phyloP scores from a whole-genome alignment of 2,329 filamentous ascomycete genomes.

The Apiospora aurea region DNA sequence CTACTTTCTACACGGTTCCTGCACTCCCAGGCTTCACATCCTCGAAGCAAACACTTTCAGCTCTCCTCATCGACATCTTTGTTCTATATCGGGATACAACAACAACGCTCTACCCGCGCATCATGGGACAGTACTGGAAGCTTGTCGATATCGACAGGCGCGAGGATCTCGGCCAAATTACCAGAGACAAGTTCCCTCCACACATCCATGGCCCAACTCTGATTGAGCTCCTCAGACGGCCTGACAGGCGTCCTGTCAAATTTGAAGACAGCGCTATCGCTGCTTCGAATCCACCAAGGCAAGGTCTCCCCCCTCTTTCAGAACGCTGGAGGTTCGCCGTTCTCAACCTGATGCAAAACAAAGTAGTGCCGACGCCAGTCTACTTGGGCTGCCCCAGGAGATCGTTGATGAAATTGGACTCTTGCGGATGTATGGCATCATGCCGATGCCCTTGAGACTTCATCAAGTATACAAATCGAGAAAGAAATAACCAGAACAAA shows the following conservation, averaged over 20 bases:
- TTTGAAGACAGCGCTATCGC: background rate
- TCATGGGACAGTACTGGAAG: background rate
- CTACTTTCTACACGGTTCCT: background rate
- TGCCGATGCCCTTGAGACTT: background rate
- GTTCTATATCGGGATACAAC: background rate
- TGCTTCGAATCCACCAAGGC: background rate
- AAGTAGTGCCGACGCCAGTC: background rate
- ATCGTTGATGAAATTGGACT: background rate
- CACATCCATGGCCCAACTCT: background rate
- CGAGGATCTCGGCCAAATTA: background rate
- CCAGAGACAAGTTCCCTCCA: background rate
- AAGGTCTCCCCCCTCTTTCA: background rate
- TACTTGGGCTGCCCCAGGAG: background rate
- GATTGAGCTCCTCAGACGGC: background rate
- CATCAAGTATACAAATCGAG: background rate
- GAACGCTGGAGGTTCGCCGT: background rate
- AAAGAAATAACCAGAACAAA: background rate
- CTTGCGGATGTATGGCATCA: background rate
- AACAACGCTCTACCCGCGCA: background rate
- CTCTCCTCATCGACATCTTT: background rate
- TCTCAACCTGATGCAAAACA: background rate
- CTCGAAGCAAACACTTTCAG: background rate
- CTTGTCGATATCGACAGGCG: slow-evolving; percentile 1
- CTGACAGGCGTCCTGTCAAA: background rate
- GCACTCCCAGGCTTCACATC: background rate